A percentile compares a stretch with the other conserved stretches of the same genome.
Conservation (phyloP, 1,284 basidiomycete genomes). For the Pseudozyma flocculosa region DNA sequence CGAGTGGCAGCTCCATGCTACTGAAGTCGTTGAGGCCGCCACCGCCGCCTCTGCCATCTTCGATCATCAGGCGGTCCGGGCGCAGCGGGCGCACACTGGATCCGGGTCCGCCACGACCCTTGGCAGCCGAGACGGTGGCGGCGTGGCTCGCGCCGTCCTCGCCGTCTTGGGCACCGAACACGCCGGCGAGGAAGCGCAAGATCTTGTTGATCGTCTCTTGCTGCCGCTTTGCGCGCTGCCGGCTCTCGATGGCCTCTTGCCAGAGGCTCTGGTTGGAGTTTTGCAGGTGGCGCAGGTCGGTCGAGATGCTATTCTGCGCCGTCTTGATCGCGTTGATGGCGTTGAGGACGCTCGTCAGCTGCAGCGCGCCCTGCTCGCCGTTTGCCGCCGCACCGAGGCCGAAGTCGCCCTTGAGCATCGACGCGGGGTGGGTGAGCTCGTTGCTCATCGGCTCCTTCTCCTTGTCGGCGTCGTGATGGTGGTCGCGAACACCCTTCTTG, state of each 20-base stretch:
- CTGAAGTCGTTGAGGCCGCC: conserved; percentile 1
- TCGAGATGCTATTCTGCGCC: conserved; percentile 84
- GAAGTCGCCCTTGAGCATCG: conserved; percentile 9
- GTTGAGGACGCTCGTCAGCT: conserved; percentile 64
- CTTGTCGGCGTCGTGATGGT: conserved; percentile 52
- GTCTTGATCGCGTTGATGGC: conserved; percentile 86
- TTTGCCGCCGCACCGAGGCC: conserved; percentile 11
- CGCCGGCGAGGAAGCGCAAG: conserved; percentile 86
- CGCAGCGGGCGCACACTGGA: conserved; percentile 30
- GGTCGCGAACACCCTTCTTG: conserved; percentile 60
- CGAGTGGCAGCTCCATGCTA: conserved; percentile 21
- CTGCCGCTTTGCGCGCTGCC: conserved; percentile 81
- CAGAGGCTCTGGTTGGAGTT: conserved; percentile 84
- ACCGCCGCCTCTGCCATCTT: conserved; percentile 14
- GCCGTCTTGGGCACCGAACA: conserved; percentile 71
- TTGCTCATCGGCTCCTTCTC: conserved; percentile 32
- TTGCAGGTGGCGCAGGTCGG: conserved; percentile 84
- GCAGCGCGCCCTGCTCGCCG: conserved; percentile 24
- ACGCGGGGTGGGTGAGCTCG: conserved; percentile 1
- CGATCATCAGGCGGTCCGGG: conserved; percentile 35
- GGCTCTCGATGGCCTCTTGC: conserved; percentile 81
- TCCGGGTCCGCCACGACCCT: conserved; percentile 46
- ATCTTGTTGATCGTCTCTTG: conserved; percentile 97
- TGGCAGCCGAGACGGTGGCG: conserved; percentile 23
- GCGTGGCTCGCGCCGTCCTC: conserved; percentile 10